Base-by-base conservation (phyloP, 2,329 filamentous ascomycete species). In the Leptographium radiaticola region DNA sequence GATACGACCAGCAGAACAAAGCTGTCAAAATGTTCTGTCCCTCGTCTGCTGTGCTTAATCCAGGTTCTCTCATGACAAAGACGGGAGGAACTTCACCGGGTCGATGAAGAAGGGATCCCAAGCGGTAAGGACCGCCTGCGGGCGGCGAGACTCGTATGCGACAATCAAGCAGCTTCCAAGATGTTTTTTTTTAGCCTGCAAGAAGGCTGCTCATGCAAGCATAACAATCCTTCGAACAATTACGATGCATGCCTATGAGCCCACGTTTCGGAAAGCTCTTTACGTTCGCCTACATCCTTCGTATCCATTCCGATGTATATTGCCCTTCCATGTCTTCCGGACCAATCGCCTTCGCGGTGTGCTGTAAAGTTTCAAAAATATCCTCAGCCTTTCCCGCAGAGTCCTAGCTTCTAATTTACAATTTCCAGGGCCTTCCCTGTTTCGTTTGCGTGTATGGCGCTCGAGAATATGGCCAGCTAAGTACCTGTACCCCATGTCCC, bases 11-110 rank as follows among this genome's bases (percentile, higher is more conserved):
- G 42, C 43, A 33, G 39, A 45, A 49, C 39, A 18, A 20, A 49
- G 42, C 51, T 56, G 51, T 55, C 57, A 60, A 55, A 54, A 25
- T 25, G 6, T 5, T 34, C 16, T 49, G 18, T 38, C n/a, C 18
- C n/a, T 39, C 47, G 20, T 40, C 36, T 39, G 47, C 47, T 33
- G 34, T 38, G 38, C 33, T 18, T 25, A 20, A 31, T 45, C 43
- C 43, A 31, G 13, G 43, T 31, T 15, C 13, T 18, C 20, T 30
- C 20, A 18, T 44, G 42, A 20, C 42, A 44, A 18, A 44, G 42
- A 6, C 3, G 13, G 25, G 25, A 25, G 18, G 8, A 20, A 20
- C 42, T 30, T 44, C 42, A 30, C 42, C 25, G 25, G 25, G 25
- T 25, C 25, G 25, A 25, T 25, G 25, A 3, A 25, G 25, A 25